phyloP scores from a whole-genome alignment of 2,329 filamentous ascomycete genomes.

The Verticillium dahliae region DNA sequence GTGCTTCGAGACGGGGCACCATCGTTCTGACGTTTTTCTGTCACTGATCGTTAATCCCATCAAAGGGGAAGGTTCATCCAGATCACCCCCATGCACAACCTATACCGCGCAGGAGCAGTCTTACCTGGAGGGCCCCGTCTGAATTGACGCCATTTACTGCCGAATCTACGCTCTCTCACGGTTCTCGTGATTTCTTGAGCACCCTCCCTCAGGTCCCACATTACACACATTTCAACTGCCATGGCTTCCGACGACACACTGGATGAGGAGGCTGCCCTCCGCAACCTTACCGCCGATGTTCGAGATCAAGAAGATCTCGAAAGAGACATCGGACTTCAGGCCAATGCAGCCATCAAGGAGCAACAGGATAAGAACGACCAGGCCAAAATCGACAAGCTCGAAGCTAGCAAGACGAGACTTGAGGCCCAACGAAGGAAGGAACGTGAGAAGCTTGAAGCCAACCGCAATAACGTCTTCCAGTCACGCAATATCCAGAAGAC shows the following conservation, averaged over 20 bases:
- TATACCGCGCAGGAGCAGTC: no score
- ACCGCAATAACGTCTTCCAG: conserved; percentile 37
- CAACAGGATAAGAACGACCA: conserved; percentile 58
- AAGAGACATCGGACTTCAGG: conserved; percentile 68
- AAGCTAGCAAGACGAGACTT: conserved; percentile 50
- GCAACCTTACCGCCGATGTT: conserved; percentile 53
- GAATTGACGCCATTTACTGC: no score
- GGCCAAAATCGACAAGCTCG: conserved; percentile 54
- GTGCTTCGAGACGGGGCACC: no score
- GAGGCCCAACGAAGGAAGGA: conserved; percentile 56
- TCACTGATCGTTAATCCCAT: no score
- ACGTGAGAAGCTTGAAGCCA: conserved; percentile 37
- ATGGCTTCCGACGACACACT: conserved; percentile 15
- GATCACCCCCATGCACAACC: no score
- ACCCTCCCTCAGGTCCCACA: background rate
- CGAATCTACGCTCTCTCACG: no score
- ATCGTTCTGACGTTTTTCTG: no score
- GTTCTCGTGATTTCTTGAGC: no score
- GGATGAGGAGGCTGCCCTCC: conserved; percentile 55
- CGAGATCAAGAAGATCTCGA: conserved; percentile 88
- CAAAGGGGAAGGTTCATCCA: no score
- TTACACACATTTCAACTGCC: background rate
- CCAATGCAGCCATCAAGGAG: conserved; percentile 52
- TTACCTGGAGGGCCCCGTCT: no score
- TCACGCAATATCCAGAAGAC: conserved; percentile 46